Percentiles rank a stretch among this genome's conserved stretches.
Evolutionary conservation across 352 stramenopile genomes (phyloP).

Genomic region (Detonula confervacea): DNA sequence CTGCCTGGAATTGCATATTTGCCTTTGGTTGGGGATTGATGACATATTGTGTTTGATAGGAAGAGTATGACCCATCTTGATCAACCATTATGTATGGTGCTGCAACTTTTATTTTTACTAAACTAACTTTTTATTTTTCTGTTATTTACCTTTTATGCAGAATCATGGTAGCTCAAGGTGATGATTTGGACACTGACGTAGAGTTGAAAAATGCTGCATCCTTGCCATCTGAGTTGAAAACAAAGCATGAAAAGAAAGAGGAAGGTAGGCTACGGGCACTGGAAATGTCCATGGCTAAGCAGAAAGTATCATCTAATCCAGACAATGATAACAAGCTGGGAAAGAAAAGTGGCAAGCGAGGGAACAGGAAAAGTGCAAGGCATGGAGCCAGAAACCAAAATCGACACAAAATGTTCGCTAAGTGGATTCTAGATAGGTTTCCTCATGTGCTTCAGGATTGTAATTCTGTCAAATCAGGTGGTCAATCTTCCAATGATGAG

Average conservation of each 20-base stretch:
- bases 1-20: constrained; percentile 18
- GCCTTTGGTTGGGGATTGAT: constrained; percentile 55
- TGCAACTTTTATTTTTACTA: constrained; percentile 1
- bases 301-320: constrained; percentile 15
- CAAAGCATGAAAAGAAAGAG: constrained; percentile 45
- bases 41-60: constrained; percentile 67
- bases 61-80: constrained; percentile 59
- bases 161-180: background rate
- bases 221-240: constrained; percentile 7
- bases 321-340: background rate
- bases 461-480: background rate
- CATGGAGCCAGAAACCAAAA: constrained; percentile 85
- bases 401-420: constrained; percentile 76
- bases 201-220: background rate
- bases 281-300: constrained; percentile 42
- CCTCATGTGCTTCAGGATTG: constrained; percentile 45
- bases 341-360: background rate
- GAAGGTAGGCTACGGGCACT: constrained; percentile 32
- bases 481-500: background rate
- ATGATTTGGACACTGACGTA: background rate
- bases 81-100: background rate
- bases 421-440: constrained; percentile 68
- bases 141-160: constrained; percentile 1
- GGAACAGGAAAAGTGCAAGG: constrained; percentile 35
- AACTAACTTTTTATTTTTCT: constrained; percentile 1